Evolutionary conservation across 805 yeast species (phyloP), one percentile per base, ranked within the genome.

Genomic region (Candida quercuum): DNA sequence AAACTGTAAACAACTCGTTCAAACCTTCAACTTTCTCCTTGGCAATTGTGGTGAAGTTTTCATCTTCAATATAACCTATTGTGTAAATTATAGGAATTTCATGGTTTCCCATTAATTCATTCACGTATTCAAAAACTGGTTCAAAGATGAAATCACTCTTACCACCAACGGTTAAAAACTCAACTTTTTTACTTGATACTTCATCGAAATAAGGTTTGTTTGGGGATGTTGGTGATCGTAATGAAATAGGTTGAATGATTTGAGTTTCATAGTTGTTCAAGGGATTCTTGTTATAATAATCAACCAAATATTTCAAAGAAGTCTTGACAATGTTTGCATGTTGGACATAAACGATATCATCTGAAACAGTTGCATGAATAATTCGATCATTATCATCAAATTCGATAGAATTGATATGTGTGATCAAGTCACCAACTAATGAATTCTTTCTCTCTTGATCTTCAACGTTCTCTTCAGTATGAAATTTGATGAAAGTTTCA

Each of bases 371-470:
- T 2, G 96, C 96, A 60, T 87, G 95, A 14, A 89, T 70, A 27
- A 25, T 6, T 2, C 20, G 26, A 27, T 27, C 8, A 19, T 21
- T 18, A n/a, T 71, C 54, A 76, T 84, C 23, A 37, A 41, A 42
- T 9, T 47, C 43, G 15, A 81, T 64, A 33, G 82, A 93, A 59
- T 91, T 88, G 39, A 89, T 77, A 57, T 87, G 88, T 18, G 89
- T 80, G 33, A 89, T 79, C 39, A 83, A 73, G 49, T 88, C 96
- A 34, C 97, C 96, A 62, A 86, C 74, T 15, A 81, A 71, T 33
- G 80, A 70, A 22, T 72, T 60, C 36, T 78, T 77, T 49, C 95
- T 74, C 35, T 81, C 86, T 21, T 68, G 64, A 31, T 74, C 78
- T 32, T 72, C 74, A 6, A 85, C 77, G 12, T 28, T 28, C 35